Evolutionary conservation across 2,329 filamentous ascomycete genomes (phyloP).

Genomic region (Plenodomus lindquistii): DNA sequence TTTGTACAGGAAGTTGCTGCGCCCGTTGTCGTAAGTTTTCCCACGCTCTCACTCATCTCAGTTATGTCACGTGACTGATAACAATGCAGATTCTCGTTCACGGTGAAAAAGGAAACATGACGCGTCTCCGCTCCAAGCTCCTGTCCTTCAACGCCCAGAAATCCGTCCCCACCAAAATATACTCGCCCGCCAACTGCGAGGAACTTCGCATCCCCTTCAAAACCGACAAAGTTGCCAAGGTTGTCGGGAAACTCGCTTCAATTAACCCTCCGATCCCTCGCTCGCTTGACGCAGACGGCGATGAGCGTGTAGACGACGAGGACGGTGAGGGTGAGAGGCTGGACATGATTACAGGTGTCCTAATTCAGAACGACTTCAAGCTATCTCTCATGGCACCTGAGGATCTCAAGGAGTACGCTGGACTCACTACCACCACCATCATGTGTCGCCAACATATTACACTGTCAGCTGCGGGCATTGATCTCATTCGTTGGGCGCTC

Average conservation of each 20-base stretch:
- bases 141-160: slow-evolving; percentile 88
- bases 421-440: slow-evolving; percentile 93
- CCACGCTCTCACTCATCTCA: neutral
- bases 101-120: slow-evolving; percentile 97
- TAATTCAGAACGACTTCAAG: slow-evolving; percentile 98
- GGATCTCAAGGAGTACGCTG: slow-evolving; percentile 92
- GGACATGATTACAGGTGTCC: slow-evolving; percentile 79
- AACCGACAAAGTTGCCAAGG: slow-evolving; percentile 92
- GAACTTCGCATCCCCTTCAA: slow-evolving; percentile 94
- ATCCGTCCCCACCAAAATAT: slow-evolving; percentile 83
- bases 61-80: slow-evolving; percentile 7
- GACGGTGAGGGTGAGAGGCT: slow-evolving; percentile 30
- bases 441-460: slow-evolving; percentile 89
- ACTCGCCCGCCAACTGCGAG: slow-evolving; percentile 91
- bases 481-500: slow-evolving; percentile 90
- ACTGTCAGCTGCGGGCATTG: slow-evolving; percentile 83
- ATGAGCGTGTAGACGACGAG: slow-evolving; percentile 25
- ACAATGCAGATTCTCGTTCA: slow-evolving; percentile 81
- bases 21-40: slow-evolving; percentile 79
- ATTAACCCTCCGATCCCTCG: slow-evolving; percentile 66
- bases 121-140: slow-evolving; percentile 90
- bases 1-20: slow-evolving; percentile 95
- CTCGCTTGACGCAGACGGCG: slow-evolving; percentile 40
- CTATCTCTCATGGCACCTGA: slow-evolving; percentile 96
- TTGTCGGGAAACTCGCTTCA: slow-evolving; percentile 89